Percentiles rank a stretch among this genome's conserved stretches.
Conservation (phyloP, 257 asterid species). For the Solanum medicagineum region DNA sequence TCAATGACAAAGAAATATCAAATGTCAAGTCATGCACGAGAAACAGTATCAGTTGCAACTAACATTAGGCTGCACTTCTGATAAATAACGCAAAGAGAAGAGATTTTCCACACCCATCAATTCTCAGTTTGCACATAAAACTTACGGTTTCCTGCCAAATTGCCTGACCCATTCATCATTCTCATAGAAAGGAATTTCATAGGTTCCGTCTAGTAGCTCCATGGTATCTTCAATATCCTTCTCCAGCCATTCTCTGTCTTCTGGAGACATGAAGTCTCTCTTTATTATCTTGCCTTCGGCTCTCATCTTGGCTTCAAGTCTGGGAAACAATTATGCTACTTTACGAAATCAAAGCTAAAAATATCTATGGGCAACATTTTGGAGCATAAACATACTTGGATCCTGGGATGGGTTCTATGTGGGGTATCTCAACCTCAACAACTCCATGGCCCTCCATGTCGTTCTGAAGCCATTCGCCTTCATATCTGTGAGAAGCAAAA, state of each 20-base stretch:
- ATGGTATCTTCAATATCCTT: conserved; percentile 90
- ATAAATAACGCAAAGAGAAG: not conserved
- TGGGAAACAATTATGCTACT: conserved; percentile 8
- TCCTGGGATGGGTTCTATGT: conserved; percentile 75
- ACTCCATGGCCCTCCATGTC: conserved; percentile 98
- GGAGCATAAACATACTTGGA: conserved; percentile 48
- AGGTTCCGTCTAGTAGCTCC: conserved; percentile 36
- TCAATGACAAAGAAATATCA: not conserved
- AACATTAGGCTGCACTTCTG: not conserved
- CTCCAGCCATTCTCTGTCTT: conserved; percentile 93
- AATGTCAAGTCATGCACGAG: not conserved
- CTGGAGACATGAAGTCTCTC: conserved; percentile 87
- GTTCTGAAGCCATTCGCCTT: conserved; percentile 97
- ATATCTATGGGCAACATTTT: not conserved
- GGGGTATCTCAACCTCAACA: conserved; percentile 94
- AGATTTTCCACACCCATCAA: not conserved
- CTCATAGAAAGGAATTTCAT: conserved; percentile 80
- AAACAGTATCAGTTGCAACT: not conserved
- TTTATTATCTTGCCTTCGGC: conserved; percentile 76
- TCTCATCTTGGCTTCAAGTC: conserved; percentile 93
- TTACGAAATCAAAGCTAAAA: not conserved
- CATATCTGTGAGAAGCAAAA: conserved; percentile 44
- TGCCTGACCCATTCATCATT: conserved; percentile 61
- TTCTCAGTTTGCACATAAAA: conserved; percentile 12
- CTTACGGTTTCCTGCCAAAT: conserved; percentile 83